Evolutionary conservation across 345 rosid genomes (phyloP).

Genomic region (Mercurialis annua): DNA sequence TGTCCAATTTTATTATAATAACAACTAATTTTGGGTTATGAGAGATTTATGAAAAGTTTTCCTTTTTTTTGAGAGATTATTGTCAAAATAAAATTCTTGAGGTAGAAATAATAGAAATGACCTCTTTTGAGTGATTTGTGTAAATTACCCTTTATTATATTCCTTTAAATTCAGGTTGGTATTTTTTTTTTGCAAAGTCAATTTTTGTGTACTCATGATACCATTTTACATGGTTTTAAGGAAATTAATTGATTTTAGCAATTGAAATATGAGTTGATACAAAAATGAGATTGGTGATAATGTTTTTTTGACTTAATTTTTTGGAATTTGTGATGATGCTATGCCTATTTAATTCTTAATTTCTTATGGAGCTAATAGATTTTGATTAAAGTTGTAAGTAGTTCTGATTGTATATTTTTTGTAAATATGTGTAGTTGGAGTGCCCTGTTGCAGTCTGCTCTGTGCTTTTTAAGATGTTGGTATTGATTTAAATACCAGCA

Average conservation of each 20-base stretch:
- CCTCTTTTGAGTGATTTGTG: no score
- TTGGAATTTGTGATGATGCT: not conserved
- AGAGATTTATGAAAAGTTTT: no score
- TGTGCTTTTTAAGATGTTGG: not conserved
- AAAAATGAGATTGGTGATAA: no score
- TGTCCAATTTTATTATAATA: no score
- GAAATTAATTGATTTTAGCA: not conserved
- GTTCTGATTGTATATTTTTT: not conserved
- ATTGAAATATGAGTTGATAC: not conserved
- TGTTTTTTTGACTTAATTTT: not conserved
- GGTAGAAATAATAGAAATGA: no score
- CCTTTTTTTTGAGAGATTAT: no score
- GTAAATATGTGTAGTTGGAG: not conserved
- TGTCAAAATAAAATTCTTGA: no score
- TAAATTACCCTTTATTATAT: no score
- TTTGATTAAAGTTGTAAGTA: not conserved
- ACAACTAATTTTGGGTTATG: no score
- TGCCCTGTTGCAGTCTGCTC: not conserved
- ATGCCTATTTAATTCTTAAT: not conserved
- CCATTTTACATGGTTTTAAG: not conserved
- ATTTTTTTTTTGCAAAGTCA: not conserved
- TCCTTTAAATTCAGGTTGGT: constrained; percentile 79
- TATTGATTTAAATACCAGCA: not conserved
- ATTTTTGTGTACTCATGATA: no score
- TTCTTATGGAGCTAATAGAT: no score